Base-by-base conservation (phyloP, 1,284 basidiomycete genomes). In the Trametes versicolor region DNA sequence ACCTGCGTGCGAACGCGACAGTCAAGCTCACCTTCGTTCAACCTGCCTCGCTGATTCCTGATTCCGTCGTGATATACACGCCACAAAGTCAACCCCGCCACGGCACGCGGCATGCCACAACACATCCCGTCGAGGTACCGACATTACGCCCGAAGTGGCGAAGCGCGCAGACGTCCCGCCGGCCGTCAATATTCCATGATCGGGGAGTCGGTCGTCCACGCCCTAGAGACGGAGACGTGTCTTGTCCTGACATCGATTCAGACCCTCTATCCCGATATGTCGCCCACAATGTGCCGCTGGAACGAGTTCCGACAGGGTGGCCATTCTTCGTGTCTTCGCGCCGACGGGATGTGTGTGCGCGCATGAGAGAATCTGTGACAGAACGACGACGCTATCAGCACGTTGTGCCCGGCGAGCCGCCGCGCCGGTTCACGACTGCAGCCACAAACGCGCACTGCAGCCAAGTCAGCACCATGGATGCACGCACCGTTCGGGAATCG, bases 131-230 rank as follows among this genome's bases (percentile, higher is more conserved):
- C 27, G 17, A 19, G 6, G 29, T 32, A 29, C 48, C 48, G 48
- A 50, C 32, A 50, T 19, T 50, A 19, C 6, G 48, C 29, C 17
- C 9, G 10, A 23, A 39, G n/a, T n/a, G n/a, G 9, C 9, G 10
- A 23, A 21, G 43, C 57, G 57, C 57, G 25, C 48, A 39, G 12
- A 51, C 36, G 57, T 58, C 57, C 36, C 57, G 57, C 48, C 36
- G 47, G 57, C 23, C 36, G 36, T 58, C 57, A 5, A n/a, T 4
- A 29, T 32, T 32, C n/a, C n/a, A 32, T 32, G 29, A 29, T 4
- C 2, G 15, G 34, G n/a, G 45, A 32, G 9, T n/a, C 21, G 6
- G 9, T 10, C 36, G 52, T 17, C 21, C 10, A 4, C 15, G 9
- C n/a, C 43, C 17, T 57, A 17, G 43, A 34, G 21, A 48, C 55